These are phyloP conservation scores for Amylocystis lapponica DNA, from an alignment of 768 basidiomycete genomes.

Conservation along the genomic window DNA sequence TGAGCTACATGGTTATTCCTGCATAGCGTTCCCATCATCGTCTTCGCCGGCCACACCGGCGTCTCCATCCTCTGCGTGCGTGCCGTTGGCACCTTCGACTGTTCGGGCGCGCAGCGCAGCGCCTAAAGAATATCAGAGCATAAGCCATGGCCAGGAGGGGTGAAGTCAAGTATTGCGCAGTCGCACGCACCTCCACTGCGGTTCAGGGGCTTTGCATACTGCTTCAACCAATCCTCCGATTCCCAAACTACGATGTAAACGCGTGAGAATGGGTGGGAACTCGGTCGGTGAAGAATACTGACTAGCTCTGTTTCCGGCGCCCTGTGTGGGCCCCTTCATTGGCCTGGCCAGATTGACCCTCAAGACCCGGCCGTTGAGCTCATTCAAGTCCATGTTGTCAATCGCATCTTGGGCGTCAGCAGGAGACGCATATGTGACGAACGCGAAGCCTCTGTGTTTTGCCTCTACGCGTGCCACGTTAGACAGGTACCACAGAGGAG, in stretches of 20 bases:
- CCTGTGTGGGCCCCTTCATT: constrained; percentile 61
- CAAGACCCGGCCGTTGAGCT: constrained; percentile 67
- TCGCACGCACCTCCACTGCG: constrained; percentile 60
- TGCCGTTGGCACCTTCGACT: constrained; percentile 7
- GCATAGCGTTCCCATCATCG: constrained; percentile 52
- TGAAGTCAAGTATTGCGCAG: constrained; percentile 2
- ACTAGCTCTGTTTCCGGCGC: constrained; percentile 71
- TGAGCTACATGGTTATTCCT: constrained; percentile 47
- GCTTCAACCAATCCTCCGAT: constrained; percentile 87
- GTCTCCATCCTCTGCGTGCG: constrained; percentile 28
- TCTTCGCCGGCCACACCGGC: constrained; percentile 19
- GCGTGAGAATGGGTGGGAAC: constrained; percentile 3
- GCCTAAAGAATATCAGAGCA: constrained; percentile 22
- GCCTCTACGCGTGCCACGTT: constrained; percentile 36
- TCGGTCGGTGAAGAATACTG: constrained; percentile 28
- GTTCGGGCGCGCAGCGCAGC: constrained; percentile 18
- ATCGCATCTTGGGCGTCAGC: constrained; percentile 93
- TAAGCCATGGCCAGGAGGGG: too few relatives aligned
- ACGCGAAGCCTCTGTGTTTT: constrained; percentile 93
- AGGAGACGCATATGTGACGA: constrained; percentile 77
- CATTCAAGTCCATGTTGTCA: constrained; percentile 98
- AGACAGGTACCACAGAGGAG: constrained; percentile 6
- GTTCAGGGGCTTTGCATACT: constrained; percentile 72
- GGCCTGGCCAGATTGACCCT: constrained; percentile 86
- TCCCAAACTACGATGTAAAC: constrained; percentile 71